These are phyloP conservation scores for Fraxinus floribunda DNA, from an alignment of 305 asterid species.

Conservation along the genomic window DNA sequence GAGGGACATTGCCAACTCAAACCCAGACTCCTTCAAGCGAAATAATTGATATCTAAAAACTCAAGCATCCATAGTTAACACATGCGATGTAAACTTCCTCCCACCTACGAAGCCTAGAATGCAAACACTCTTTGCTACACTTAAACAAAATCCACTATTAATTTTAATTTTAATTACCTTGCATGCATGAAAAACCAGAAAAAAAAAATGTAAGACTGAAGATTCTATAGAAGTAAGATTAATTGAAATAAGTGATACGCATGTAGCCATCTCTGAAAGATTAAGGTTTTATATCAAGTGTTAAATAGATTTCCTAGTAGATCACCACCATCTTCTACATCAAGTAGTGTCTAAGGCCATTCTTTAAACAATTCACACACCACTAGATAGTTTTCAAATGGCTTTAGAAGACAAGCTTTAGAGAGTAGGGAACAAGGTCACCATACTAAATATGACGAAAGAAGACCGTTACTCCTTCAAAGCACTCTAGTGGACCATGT, in stretches of 20 bases:
- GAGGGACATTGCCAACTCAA: neutral
- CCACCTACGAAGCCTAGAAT: neutral
- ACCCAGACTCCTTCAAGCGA: neutral
- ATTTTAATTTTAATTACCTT: neutral
- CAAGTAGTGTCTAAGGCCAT: neutral
- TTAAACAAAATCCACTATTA: neutral
- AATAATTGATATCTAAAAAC: neutral
- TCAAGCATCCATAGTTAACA: neutral
- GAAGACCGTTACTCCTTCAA: neutral
- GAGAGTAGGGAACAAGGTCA: neutral
- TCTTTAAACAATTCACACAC: neutral
- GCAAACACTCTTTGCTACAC: neutral
- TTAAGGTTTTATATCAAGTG: neutral
- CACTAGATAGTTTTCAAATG: neutral
- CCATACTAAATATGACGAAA: neutral
- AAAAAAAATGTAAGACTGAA: neutral
- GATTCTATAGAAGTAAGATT: neutral
- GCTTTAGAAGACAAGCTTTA: neutral
- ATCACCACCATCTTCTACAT: neutral
- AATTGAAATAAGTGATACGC: neutral
- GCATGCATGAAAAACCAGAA: neutral
- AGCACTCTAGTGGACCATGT: neutral
- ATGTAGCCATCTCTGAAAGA: neutral
- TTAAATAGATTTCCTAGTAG: neutral
- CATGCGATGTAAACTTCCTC: neutral